Conservation (phyloP, 371 early-diverging fungal species). For the Quaeritorhiza haematococci region DNA sequence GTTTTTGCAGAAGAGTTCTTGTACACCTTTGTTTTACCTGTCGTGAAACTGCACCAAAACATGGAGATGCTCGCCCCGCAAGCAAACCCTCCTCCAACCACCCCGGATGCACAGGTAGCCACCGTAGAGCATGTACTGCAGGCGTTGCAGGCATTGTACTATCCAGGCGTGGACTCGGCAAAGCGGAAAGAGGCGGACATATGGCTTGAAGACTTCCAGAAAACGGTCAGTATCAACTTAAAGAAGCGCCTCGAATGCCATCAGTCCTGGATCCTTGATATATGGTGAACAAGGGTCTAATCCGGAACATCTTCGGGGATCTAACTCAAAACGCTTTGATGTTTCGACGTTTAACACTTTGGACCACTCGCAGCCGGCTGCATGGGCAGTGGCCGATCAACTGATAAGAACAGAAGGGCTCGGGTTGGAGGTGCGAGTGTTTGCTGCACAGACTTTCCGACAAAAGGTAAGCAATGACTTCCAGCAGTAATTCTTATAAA, state of each 20-base stretch:
- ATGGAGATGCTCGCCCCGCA: no score
- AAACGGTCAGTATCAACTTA: slow-evolving; percentile 55
- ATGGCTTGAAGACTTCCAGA: slow-evolving; percentile 87
- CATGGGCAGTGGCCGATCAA: slow-evolving; percentile 79
- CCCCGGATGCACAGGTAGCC: no score
- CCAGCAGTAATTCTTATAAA: background rate
- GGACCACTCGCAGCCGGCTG: slow-evolving; percentile 64
- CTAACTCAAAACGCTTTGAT: no score
- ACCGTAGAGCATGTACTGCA: slow-evolving; percentile 18
- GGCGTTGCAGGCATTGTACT: slow-evolving; percentile 12
- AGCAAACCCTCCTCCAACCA: no score
- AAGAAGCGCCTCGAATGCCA: no score
- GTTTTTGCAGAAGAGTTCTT: no score
- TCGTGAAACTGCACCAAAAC: no score
- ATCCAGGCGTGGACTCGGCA: background rate
- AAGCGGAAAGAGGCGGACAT: slow-evolving; percentile 51
- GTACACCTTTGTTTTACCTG: no score
- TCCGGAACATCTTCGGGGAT: no score
- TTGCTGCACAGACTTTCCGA: slow-evolving; percentile 91
- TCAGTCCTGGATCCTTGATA: no score
- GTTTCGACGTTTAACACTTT: no score
- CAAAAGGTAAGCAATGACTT: slow-evolving; percentile 63
- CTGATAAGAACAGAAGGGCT: slow-evolving; percentile 56
- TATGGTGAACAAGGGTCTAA: no score
- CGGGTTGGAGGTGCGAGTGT: slow-evolving; percentile 63